Base-by-base conservation (phyloP, 768 basidiomycete species). In the Pulveroboletus ravenelii region DNA sequence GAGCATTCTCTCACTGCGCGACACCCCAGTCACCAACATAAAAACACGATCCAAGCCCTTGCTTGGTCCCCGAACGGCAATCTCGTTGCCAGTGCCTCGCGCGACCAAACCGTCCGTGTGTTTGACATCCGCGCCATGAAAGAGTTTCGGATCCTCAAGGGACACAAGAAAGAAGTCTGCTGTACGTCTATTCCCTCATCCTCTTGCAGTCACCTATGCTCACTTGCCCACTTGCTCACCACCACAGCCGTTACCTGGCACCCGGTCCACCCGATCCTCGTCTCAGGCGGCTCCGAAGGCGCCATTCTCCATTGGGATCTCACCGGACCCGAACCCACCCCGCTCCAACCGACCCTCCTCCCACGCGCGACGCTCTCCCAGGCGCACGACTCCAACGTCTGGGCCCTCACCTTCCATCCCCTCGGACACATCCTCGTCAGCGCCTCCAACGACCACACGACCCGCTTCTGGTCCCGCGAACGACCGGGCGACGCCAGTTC, bases 101-200 rank as follows among this genome's bases (percentile, higher is more conserved):
- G 96, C 39, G 96, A 99, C 64, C 92, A 94, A 63, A 88, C 90
- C 12, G 85, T 97, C 34, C 86, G 94, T 30, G 88, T 99, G 10
- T 99, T 97, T 62, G 96, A 99, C 64, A 97, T 99, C 56, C 84
- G 96, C 15, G 93, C 93, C 43, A 95, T 99, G 89, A 94, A 95
- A 68, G 94, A 98, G 66, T 83, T 91, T 66, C 82, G 89, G 20
- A 72, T 90, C 15, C 81, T 97, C 56, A 91, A 92, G 62, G 96
- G 96, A 1, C 96, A 99, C 77, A 93, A 93, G 65, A 95, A 97
- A 63, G 96, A 98, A 79, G 93, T 96, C 36, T 94, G 93, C 73
- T 93, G 91, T 94, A 73, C 53, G 91, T 77, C 38, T 17, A 8
- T 46, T 44, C 25, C 17, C 49, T 23, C 0, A 0, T 25, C 12